Conservation (phyloP, 2,329 filamentous ascomycete species). For the Blastomyces gilchristii region DNA sequence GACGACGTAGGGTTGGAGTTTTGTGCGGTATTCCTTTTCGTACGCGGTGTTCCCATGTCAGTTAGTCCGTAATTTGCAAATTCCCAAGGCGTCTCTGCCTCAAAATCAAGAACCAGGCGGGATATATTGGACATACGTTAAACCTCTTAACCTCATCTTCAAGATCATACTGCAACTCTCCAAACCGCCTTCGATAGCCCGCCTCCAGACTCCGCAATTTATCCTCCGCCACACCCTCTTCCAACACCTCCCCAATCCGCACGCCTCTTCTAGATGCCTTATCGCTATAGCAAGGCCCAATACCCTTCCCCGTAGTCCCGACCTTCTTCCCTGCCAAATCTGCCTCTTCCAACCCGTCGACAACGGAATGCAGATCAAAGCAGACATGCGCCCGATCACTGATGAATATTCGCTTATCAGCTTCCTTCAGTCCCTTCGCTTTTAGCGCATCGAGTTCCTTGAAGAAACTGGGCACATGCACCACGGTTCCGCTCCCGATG, state of each 20-base stretch:
- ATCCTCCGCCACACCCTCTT: constrained; percentile 46
- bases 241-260: constrained; percentile 48
- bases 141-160: constrained; percentile 50
- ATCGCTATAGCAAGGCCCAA: constrained; percentile 52
- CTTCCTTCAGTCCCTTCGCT: constrained; percentile 34
- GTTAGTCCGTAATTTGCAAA: neutral
- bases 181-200: constrained; percentile 48
- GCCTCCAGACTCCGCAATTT: constrained; percentile 44
- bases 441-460: constrained; percentile 37
- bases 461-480: constrained; percentile 41
- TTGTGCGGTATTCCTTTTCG: constrained; percentile 27
- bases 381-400: constrained; percentile 28
- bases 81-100: neutral
- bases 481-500: constrained; percentile 39
- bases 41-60: constrained; percentile 14
- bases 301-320: constrained; percentile 41
- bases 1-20: constrained; percentile 30
- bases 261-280: constrained; percentile 52
- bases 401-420: constrained; percentile 36
- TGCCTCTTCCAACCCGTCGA: constrained; percentile 38
- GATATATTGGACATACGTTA: constrained; percentile 33
- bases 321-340: constrained; percentile 37
- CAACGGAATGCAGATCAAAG: constrained; percentile 18
- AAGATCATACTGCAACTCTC: constrained; percentile 48
- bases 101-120: neutral